Evolutionary conservation across 2,329 filamentous ascomycete genomes (phyloP).

Genomic region (Diaporthe sp.): DNA sequence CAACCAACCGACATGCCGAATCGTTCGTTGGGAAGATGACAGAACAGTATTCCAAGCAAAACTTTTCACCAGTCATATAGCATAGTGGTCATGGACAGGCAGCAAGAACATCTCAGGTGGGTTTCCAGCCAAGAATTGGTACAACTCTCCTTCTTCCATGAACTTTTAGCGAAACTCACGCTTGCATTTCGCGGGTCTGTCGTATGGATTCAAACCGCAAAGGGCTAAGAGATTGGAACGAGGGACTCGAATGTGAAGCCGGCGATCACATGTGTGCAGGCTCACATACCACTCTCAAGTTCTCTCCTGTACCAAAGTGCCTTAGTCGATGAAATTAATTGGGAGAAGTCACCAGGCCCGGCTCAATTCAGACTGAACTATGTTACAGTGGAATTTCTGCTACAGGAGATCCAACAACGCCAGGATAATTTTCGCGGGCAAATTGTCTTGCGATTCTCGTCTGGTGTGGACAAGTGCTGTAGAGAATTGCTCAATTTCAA

Average conservation of each 20-base stretch:
- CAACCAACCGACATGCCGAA: too few species aligned
- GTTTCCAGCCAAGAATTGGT: background rate
- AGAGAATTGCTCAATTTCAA: background rate
- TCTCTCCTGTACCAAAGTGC: background rate
- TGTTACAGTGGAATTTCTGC: background rate
- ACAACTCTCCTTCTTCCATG: background rate
- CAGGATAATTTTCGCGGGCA: too few species aligned
- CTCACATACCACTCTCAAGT: background rate
- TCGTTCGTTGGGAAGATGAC: too few species aligned
- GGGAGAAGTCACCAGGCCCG: too few species aligned
- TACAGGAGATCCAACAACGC: background rate
- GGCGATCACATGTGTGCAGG: background rate
- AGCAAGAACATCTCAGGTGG: too few species aligned
- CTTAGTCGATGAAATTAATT: background rate
- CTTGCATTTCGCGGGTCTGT: background rate
- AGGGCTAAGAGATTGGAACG: too few species aligned
- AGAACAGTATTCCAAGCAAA: too few species aligned
- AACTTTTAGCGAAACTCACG: too few species aligned
- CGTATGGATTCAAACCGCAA: background rate
- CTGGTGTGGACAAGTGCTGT: background rate
- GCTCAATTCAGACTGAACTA: background rate
- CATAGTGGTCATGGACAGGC: too few species aligned
- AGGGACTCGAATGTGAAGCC: background rate
- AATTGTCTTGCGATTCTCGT: background rate
- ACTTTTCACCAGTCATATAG: too few species aligned